A percentile compares a stretch with the other conserved stretches of the same genome.
Evolutionary conservation across 2,329 filamentous ascomycete genomes (phyloP).

Genomic region (Drechslerella coelobrocha): DNA sequence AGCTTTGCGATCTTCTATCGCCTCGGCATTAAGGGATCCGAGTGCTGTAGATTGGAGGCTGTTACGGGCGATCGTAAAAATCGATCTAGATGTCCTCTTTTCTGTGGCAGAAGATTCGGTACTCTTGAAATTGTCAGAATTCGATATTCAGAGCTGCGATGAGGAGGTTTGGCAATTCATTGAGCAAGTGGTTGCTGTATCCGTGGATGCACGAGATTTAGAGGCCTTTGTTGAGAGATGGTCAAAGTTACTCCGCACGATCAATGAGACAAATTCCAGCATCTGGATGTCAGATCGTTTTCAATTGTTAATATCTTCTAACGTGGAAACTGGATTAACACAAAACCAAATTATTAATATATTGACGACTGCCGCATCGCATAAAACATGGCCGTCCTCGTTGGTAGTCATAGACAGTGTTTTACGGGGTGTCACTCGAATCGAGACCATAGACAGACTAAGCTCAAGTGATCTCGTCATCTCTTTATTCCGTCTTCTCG

Average conservation of each 20-base stretch:
- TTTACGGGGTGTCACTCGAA: slow-evolving; percentile 26
- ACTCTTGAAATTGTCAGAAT: slow-evolving; percentile 24
- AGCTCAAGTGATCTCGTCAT: slow-evolving; percentile 6
- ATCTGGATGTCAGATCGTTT: slow-evolving; percentile 37
- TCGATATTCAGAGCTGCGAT: slow-evolving; percentile 9
- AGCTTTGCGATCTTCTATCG: slow-evolving; percentile 16
- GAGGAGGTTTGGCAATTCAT: slow-evolving; percentile 33
- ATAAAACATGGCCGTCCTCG: not conserved
- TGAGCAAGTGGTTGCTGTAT: slow-evolving; percentile 18
- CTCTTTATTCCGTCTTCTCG: slow-evolving; percentile 17
- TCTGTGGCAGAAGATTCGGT: slow-evolving; percentile 15
- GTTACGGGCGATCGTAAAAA: slow-evolving; percentile 25
- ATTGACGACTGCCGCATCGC: slow-evolving; percentile 13
- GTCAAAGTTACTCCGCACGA: slow-evolving; percentile 11
- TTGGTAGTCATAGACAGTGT: slow-evolving; percentile 37
- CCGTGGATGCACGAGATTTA: slow-evolving; percentile 35
- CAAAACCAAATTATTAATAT: slow-evolving; percentile 25
- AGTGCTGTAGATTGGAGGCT: slow-evolving; percentile 22
- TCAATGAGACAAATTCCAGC: not conserved
- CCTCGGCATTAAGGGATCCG: slow-evolving; percentile 16
- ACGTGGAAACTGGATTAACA: slow-evolving; percentile 27
- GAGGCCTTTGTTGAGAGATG: slow-evolving; percentile 30
- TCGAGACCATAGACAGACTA: slow-evolving; percentile 39
- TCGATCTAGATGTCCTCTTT: slow-evolving; percentile 36
- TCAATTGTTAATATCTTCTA: slow-evolving; percentile 30